Conservation (phyloP, 768 basidiomycete genomes). For the Cyclocybe aegerita region DNA sequence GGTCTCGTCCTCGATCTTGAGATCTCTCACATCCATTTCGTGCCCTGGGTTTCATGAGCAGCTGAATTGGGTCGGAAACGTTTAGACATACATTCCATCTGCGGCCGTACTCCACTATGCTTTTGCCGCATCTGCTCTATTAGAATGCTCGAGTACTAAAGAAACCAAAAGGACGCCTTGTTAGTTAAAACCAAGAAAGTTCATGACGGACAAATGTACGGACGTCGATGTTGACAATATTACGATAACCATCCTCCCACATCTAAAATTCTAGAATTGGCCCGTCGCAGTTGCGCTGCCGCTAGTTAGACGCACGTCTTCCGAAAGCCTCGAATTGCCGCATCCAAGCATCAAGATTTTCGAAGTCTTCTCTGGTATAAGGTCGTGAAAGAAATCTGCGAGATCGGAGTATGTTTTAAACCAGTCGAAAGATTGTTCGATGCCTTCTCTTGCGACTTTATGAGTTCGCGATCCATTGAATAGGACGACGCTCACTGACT, state of each 20-base stretch:
- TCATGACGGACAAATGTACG: slow-evolving; percentile 15
- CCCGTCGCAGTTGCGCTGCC: neutral
- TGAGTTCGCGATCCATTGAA: slow-evolving; percentile 3
- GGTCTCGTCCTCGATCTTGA: slow-evolving; percentile 55
- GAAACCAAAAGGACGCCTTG: neutral
- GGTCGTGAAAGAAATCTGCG: slow-evolving; percentile 54
- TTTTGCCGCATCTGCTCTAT: slow-evolving; percentile 71
- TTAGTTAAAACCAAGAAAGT: neutral
- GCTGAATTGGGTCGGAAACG: neutral
- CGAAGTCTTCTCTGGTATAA: slow-evolving; percentile 61
- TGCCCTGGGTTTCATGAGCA: slow-evolving; percentile 50
- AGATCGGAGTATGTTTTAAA: slow-evolving; percentile 82
- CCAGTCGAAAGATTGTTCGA: slow-evolving; percentile 76
- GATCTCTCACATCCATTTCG: slow-evolving; percentile 78
- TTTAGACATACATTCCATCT: slow-evolving; percentile 64
- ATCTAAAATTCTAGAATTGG: slow-evolving; percentile 43
- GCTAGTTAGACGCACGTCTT: slow-evolving; percentile 51
- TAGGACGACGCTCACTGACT: slow-evolving; percentile 38
- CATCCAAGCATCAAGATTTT: slow-evolving; percentile 81
- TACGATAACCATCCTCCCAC: slow-evolving; percentile 84
- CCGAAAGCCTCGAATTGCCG: slow-evolving; percentile 79
- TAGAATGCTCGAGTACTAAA: slow-evolving; percentile 72
- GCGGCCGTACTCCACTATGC: slow-evolving; percentile 48
- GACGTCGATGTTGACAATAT: slow-evolving; percentile 80
- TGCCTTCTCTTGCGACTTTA: slow-evolving; percentile 45